These are phyloP conservation scores for Diaporthe eres DNA, from an alignment of 2,329 filamentous ascomycete species.

Conservation along the genomic window DNA sequence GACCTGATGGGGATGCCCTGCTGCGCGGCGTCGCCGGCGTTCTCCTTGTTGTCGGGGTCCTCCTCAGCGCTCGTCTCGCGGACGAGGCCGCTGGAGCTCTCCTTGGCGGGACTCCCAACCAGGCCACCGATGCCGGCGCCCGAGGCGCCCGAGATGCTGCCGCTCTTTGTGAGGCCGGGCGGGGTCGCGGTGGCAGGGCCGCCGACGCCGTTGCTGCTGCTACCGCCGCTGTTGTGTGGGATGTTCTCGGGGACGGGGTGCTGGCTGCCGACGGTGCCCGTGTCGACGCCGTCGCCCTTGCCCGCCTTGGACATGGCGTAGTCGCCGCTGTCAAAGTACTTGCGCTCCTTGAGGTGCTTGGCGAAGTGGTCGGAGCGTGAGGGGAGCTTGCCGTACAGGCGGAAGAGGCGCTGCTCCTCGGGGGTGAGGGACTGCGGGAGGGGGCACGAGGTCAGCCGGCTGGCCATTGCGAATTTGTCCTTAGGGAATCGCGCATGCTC, in stretches of 20 bases:
- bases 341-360: constrained; percentile 99
- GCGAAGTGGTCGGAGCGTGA: constrained; percentile 96
- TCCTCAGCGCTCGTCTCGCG: constrained; percentile 82
- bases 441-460: constrained; percentile 21
- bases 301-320: constrained; percentile 97
- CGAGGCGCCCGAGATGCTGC: constrained; percentile 58
- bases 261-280: constrained; percentile 93
- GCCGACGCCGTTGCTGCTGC: constrained; percentile 50
- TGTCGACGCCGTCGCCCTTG: constrained; percentile 93
- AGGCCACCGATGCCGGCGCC: constrained; percentile 58
- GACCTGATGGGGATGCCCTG: constrained; percentile 75
- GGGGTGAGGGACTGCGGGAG: constrained; percentile 82
- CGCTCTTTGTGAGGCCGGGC: constrained; percentile 42
- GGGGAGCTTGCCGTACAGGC: constrained; percentile 97
- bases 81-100: constrained; percentile 84
- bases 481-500: neutral
- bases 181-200: constrained; percentile 23
- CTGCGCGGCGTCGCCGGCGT: constrained; percentile 44
- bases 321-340: constrained; percentile 97
- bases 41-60: constrained; percentile 45
- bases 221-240: constrained; percentile 77
- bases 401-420: constrained; percentile 96
- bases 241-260: constrained; percentile 97
- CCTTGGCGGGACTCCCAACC: constrained; percentile 88
- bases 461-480: neutral